Percentiles rank a stretch among this genome's conserved stretches.
These are phyloP conservation scores for Candida pseudoviswanathii DNA, from an alignment of 1,139 yeast genomes.

Conservation along the genomic window DNA sequence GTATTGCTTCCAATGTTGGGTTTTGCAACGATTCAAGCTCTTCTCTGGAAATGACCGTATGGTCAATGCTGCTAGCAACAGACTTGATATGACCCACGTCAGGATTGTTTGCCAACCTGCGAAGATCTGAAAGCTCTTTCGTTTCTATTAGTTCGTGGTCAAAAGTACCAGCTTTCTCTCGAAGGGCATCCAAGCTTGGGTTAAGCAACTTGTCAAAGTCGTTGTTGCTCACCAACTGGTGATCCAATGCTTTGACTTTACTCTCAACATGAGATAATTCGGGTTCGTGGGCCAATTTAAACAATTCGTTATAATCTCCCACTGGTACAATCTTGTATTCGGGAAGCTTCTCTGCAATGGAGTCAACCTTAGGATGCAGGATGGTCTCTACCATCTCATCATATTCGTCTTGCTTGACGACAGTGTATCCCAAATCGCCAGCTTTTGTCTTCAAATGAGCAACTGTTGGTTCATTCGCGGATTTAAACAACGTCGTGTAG, in stretches of 20 bases:
- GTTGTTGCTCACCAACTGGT: slow-evolving; percentile 18
- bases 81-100: slow-evolving; percentile 19
- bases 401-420: slow-evolving; percentile 27
- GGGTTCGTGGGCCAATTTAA: slow-evolving; percentile 14
- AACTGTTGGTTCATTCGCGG: slow-evolving; percentile 38
- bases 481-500: slow-evolving; percentile 36
- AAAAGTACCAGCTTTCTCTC: slow-evolving; percentile 14
- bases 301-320: slow-evolving; percentile 20
- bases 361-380: slow-evolving; percentile 24
- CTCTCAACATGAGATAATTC: slow-evolving; percentile 13
- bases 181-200: slow-evolving; percentile 19
- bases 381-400: slow-evolving; percentile 16
- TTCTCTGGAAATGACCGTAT: slow-evolving; percentile 18
- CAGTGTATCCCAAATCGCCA: slow-evolving; percentile 19
- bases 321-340: slow-evolving; percentile 23
- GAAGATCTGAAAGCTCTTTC: slow-evolving; percentile 16
- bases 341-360: slow-evolving; percentile 19
- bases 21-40: slow-evolving; percentile 20
- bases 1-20: slow-evolving; percentile 23
- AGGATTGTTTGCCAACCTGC: slow-evolving; percentile 21
- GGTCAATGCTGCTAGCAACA: slow-evolving; percentile 17
- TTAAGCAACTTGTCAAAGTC: slow-evolving; percentile 16
- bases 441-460: slow-evolving; percentile 25
- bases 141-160: slow-evolving; percentile 5
- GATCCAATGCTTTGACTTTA: slow-evolving; percentile 17